Evolutionary conservation across 225 moss, liverwort and hornwort species (phyloP).

Genomic region (Climacium dendroides): DNA sequence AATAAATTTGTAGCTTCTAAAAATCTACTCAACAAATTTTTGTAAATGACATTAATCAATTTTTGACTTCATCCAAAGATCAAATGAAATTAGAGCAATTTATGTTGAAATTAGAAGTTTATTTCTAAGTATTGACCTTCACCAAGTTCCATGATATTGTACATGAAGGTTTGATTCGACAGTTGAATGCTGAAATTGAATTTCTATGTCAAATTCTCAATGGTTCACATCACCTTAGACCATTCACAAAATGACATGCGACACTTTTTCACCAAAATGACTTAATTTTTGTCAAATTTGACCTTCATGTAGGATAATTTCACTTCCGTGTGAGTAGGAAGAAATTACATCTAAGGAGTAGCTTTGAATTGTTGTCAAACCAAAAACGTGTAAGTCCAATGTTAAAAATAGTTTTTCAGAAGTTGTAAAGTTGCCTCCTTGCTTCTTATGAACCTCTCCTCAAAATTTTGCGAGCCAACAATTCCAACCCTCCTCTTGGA

Average conservation of each 20-base stretch:
- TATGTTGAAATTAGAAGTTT: rapidly evolving
- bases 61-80: rapidly evolving
- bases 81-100: neutral
- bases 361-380: neutral
- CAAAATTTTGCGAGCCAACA: neutral
- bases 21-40: neutral
- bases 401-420: neutral
- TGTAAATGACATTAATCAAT: neutral
- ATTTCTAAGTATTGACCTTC: neutral
- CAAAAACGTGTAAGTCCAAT: neutral
- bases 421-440: neutral
- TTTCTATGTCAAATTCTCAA: too few species aligned
- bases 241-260: too few species aligned
- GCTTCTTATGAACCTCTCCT: too few species aligned
- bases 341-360: neutral
- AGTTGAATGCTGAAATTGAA: too few species aligned
- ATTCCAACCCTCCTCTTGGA: neutral
- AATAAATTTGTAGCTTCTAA: rapidly evolving
- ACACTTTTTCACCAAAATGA: too few species aligned
- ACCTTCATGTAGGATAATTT: too few species aligned
- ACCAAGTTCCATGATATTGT: rapidly evolving
- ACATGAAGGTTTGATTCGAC: too few species aligned
- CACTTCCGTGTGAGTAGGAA: neutral
- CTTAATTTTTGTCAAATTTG: too few species aligned
- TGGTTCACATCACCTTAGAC: too few species aligned